Base-by-base conservation (phyloP, 768 basidiomycete species). In the Hortiboletus campestris region DNA sequence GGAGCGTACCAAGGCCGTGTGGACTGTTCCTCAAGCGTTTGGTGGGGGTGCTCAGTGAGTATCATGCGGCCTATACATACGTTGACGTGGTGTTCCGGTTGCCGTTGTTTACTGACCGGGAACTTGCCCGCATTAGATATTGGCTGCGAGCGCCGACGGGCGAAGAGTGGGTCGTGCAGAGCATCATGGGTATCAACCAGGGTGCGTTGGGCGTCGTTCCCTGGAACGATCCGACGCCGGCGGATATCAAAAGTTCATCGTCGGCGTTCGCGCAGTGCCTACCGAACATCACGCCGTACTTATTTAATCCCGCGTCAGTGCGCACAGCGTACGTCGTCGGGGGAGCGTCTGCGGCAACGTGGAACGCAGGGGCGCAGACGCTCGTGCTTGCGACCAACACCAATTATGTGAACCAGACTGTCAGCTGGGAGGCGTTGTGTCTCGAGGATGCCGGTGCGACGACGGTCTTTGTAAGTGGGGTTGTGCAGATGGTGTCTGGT, bases 1-100 rank as follows among this genome's bases (percentile, higher is more conserved):
- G 84, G 84, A 84, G 59, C 74, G 81, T 12, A 81, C 78, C 6
- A 85, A 88, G 65, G 80, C 85, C 2, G 78, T 90, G 0, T 91
- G 89, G 91, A 83, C 84, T 2, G 89, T 91, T 1, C 87, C 89
- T 0, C 90, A 92, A 69, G 89, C 80, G 0, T 91, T 91, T 64
- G 87, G 88, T 29, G 65, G 25, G 3, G 12, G 11, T 16, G 63
- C 25, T 25, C 25, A 25, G 25, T 25, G 25, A 25, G 25, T 25
- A 25, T 25, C 25, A 25, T 25, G 25, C n/a, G n/a, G n/a, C n/a
- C 25, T 25, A 25, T 6, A 0, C 2, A 25, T 25, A 4, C 25
- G 4, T 25, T 6, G 25, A 6, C 25, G 25, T 25, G 25, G 4
- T 25, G 25, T 4, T 25, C 25, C 25, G 6, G 25, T 25, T 25